Evolutionary conservation across 2,329 filamentous ascomycete genomes (phyloP), one percentile per base, ranked within the genome.

Genomic region (Diplodia sapinea): DNA sequence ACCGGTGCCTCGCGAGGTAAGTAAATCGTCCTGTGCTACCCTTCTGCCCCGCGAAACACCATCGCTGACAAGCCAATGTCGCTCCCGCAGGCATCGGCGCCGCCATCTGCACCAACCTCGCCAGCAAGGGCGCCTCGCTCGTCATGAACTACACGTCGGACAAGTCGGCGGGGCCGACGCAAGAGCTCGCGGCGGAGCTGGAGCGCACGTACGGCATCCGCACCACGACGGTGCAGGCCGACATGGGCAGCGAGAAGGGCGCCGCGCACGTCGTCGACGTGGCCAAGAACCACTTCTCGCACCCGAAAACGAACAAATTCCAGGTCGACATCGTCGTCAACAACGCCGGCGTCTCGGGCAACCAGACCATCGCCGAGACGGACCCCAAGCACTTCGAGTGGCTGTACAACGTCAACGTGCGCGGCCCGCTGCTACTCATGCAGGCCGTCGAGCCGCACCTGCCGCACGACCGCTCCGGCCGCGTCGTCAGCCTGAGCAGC

Each of bases 301-400:
- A 83, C 68, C 82, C 85, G 33, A 83, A 84, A 72, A 83, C 80
- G 70, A 78, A 79, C 68, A 81, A 82, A 66, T 87, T 93, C 76
- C 87, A 89, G 73, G 85, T 96, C 74, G 92, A 96, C 79, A 92
- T 96, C 69, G 82, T 96, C 65, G 82, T 96, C 82, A 96, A 96
- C 85, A 96, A 96, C 78, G 93, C 93, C 36, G 93, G 92, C 31
- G 81, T 87, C 2, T 79, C 83, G 12, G 78, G 86, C 49, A 94
- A 95, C 79, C 86, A 89, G 72, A 77, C 81, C 31, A 80, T 91
- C 29, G 84, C 87, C 62, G 86, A 91, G 33, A 86, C 92, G 70
- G 86, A 85, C 4, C 75, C 83, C 6, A 83, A 84, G 13, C 86
- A 93, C 73, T 96, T 94, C 80, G 84, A 88, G 52, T 82, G 85